Evolutionary conservation across 345 rosid species (phyloP), one percentile per base, ranked within the genome.

Genomic region (Mangifera indica): DNA sequence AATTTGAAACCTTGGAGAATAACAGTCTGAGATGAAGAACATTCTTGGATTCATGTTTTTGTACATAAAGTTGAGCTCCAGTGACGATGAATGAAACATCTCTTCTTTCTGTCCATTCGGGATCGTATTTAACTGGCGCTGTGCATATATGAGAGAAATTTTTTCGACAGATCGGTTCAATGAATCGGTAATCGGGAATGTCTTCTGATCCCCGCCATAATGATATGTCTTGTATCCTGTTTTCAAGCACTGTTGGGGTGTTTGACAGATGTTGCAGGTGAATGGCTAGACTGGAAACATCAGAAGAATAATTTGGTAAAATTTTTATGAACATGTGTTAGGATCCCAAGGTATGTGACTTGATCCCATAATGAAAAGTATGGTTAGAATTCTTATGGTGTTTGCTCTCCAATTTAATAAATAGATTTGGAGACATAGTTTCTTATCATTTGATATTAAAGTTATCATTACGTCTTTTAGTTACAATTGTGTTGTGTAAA

Each of bases 1-100:
- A 81, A 70, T 77, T 74, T 1, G 85, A 72, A 21, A 92, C 93
- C 75, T 77, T 77, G 62, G 97, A 87, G 85, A 84, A 95, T 5
- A 73, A 73, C 11, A 95, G 81, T 34, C 91, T 81, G 64, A 95
- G 96, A 70, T 95, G 96, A 65, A 95, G 97, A 51, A 92, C 91
- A 1, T 66, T 74, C 65, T 81, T 91, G 17, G 96, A 83, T 66
- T 81, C 75, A n/a, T 87, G 89, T 73, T 86, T 91, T 63, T 87
- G 85, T 2, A 91, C 85, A 61, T 87, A 90, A 2, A 95, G 93
- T 67, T 89, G 93, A 71, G 90, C 96, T 9, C 99, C 99, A 2
- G 98, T 95, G 72, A 95, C 99, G 1, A 95, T 86, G 85, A 79
- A 91, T 64, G 93, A 78, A 2, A 44, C 78, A 24, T 84, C 81